These are phyloP conservation scores for Suhomyces sp. DNA, from an alignment of 805 yeast genomes.

Conservation along the genomic window DNA sequence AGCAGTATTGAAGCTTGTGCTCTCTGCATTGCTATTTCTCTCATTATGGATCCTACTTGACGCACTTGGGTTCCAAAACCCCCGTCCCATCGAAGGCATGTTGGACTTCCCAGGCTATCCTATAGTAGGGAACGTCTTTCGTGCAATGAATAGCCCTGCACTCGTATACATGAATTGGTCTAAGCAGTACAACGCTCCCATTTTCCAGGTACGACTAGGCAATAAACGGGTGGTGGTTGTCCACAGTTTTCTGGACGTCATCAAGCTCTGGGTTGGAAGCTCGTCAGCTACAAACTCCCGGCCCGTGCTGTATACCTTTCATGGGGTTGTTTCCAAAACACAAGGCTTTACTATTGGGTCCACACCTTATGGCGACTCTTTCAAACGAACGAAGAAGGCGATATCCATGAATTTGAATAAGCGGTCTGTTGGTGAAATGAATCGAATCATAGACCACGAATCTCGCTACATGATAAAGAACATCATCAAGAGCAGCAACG, in stretches of 20 bases:
- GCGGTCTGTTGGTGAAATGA: conserved; percentile 28
- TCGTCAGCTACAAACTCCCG: conserved; percentile 60
- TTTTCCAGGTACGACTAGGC: conserved; percentile 67
- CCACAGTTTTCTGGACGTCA: conserved; percentile 57
- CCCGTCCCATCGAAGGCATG: conserved; percentile 30
- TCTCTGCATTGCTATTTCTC: not conserved
- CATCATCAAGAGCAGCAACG: conserved; percentile 8
- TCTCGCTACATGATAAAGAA: conserved; percentile 23
- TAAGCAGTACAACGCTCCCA: conserved; percentile 33
- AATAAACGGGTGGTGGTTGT: conserved; percentile 56
- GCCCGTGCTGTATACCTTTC: conserved; percentile 67
- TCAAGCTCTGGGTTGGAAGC: conserved; percentile 47
- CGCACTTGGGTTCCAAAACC: not conserved
- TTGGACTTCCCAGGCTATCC: conserved; percentile 49
- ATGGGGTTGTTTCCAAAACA: conserved; percentile 51
- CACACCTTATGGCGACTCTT: conserved; percentile 54
- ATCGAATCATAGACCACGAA: conserved; percentile 38
- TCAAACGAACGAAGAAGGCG: conserved; percentile 45
- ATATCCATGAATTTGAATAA: conserved; percentile 45
- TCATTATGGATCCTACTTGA: not conserved
- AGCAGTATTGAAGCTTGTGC: not conserved
- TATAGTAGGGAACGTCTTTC: conserved; percentile 48
- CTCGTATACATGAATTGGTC: conserved; percentile 45
- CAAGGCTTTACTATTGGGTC: conserved; percentile 65
- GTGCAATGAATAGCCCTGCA: conserved; percentile 49